A percentile compares a stretch with the other conserved stretches of the same genome.
phyloP scores from a whole-genome alignment of 345 rosid species.

The Bruguiera gymnorhiza region DNA sequence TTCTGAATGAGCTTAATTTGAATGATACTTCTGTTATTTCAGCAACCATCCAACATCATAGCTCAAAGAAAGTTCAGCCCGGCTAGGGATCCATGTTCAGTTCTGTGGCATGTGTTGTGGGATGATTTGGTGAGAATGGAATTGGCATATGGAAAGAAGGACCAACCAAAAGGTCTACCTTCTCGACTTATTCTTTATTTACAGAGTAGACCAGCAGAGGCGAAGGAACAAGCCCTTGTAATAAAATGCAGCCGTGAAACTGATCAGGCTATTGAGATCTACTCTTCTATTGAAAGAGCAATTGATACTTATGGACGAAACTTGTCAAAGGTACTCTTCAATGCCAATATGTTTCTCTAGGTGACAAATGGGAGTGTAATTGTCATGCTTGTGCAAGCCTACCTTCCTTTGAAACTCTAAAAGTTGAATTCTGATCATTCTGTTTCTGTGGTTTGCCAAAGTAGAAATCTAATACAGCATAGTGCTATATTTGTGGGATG shows the following conservation, averaged over 20 bases:
- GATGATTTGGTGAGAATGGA: conserved; percentile 79
- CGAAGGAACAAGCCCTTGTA: conserved; percentile 63
- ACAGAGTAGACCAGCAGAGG: conserved; percentile 47
- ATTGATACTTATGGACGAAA: conserved; percentile 55
- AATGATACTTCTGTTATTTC: conserved; percentile 18
- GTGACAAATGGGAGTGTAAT: neutral
- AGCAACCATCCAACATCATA: conserved; percentile 87
- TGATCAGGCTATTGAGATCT: conserved; percentile 65
- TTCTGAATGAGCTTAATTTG: neutral
- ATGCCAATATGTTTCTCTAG: neutral
- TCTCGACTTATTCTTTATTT: conserved; percentile 65
- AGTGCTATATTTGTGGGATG: neutral
- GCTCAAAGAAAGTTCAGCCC: conserved; percentile 89
- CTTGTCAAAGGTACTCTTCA: conserved; percentile 49
- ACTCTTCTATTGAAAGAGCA: conserved; percentile 69
- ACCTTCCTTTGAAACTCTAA: too few relatives aligned
- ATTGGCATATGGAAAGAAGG: conserved; percentile 77
- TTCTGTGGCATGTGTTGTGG: conserved; percentile 87
- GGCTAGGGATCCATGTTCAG: conserved; percentile 87
- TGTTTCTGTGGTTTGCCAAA: too few relatives aligned
- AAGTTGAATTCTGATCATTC: neutral
- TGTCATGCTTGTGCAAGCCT: neutral
- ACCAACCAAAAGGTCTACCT: conserved; percentile 63
- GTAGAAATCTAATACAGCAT: too few relatives aligned
- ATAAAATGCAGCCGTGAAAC: conserved; percentile 74